Percentiles rank a stretch among this genome's conserved stretches.
These are phyloP conservation scores for Hygrophila difformis DNA, from an alignment of 257 asterid genomes.

Conservation along the genomic window DNA sequence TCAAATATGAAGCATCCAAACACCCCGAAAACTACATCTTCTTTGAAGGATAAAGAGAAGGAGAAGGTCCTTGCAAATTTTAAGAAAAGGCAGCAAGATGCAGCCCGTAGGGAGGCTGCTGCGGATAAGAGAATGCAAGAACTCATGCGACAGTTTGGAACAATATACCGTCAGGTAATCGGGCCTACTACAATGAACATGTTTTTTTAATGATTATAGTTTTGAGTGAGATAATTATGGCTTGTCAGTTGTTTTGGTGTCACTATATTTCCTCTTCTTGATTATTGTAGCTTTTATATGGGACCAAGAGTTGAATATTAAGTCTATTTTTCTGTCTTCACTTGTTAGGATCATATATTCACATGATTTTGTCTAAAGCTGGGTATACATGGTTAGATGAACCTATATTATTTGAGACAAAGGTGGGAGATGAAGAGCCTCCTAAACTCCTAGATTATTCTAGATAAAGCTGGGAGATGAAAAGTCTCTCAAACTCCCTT, in stretches of 20 bases:
- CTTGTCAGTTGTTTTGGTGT: neutral
- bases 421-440: no score
- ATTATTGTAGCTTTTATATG: neutral
- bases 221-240: neutral
- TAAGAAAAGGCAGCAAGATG: constrained; percentile 64
- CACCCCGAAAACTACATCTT: constrained; percentile 40
- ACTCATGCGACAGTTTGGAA: constrained; percentile 63
- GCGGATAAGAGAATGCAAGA: constrained; percentile 84
- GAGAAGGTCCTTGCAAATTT: constrained; percentile 39
- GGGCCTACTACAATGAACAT: constrained; percentile 4
- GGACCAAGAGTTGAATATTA: neutral
- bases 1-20: constrained; percentile 36
- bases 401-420: no score
- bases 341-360: neutral
- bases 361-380: neutral
- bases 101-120: constrained; percentile 58
- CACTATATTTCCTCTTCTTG: neutral
- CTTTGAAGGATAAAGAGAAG: constrained; percentile 49
- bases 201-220: neutral
- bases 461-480: no score
- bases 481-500: no score
- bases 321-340: neutral
- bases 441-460: no score
- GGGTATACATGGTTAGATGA: no score
- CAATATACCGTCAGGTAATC: constrained; percentile 51